A percentile compares a stretch with the other conserved stretches of the same genome.
Evolutionary conservation across 2,329 filamentous ascomycete genomes (phyloP).

Genomic region (Monilinia fructicola): DNA sequence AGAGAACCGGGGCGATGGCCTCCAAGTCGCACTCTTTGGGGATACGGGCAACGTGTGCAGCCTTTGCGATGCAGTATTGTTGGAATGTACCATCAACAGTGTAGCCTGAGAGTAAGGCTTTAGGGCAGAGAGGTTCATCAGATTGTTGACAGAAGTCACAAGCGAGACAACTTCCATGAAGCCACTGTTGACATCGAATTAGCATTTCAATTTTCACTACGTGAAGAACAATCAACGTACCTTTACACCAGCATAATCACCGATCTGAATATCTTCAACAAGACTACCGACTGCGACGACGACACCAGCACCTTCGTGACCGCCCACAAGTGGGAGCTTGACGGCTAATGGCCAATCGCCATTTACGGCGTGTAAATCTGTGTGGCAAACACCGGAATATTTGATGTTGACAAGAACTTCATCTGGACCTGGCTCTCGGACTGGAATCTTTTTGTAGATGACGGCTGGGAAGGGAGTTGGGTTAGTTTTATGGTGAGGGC

Average conservation of each 20-base stretch:
- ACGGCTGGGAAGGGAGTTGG: constrained; percentile 47
- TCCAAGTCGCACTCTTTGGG: constrained; percentile 76
- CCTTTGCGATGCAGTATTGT: constrained; percentile 86
- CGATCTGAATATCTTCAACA: constrained; percentile 74
- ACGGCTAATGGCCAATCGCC: constrained; percentile 85
- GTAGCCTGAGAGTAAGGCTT: constrained; percentile 79
- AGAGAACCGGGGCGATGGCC: constrained; percentile 75
- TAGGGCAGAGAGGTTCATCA: constrained; percentile 80
- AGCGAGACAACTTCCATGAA: constrained; percentile 80
- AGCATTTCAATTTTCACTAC: constrained; percentile 10
- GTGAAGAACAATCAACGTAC: constrained; percentile 25
- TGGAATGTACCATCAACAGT: constrained; percentile 93
- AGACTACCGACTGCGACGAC: constrained; percentile 78
- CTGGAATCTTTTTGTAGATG: constrained; percentile 78
- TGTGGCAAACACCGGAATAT: constrained; percentile 89
- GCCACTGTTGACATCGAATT: constrained; percentile 54
- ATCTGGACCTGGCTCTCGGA: constrained; percentile 77
- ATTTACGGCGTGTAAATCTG: constrained; percentile 76
- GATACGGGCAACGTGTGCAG: constrained; percentile 78
- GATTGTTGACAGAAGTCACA: constrained; percentile 80
- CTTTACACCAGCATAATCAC: constrained; percentile 84
- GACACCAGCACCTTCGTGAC: constrained; percentile 75
- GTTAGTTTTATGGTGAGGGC: not conserved
- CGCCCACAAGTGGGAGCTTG: constrained; percentile 84
- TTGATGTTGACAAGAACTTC: constrained; percentile 92